A percentile compares a stretch with the other conserved stretches of the same genome.
Conservation (phyloP, 1,139 yeast species). For the Sugiyamaella novakii region DNA sequence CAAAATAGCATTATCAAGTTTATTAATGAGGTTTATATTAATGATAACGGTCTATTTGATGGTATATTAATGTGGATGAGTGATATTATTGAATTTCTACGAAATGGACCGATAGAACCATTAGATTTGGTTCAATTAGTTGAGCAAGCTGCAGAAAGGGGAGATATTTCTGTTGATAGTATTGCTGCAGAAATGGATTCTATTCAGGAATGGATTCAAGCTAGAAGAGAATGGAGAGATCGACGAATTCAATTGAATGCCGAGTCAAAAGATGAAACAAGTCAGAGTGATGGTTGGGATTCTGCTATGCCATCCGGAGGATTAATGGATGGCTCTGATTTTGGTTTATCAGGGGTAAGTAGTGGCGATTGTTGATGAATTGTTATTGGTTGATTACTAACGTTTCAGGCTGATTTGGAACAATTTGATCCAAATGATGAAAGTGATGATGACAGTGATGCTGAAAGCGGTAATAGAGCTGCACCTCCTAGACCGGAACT, state of each 20-base stretch:
- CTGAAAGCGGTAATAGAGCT: constrained; percentile 24
- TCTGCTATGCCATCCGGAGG: constrained; percentile 43
- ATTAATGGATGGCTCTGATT: constrained; percentile 51
- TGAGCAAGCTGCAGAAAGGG: constrained; percentile 40
- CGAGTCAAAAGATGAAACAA: neutral
- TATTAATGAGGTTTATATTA: constrained; percentile 70
- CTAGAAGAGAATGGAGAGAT: constrained; percentile 46
- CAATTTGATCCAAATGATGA: constrained; percentile 38
- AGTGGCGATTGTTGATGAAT: too few species aligned
- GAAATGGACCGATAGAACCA: constrained; percentile 48
- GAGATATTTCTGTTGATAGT: constrained; percentile 46
- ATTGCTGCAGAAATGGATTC: constrained; percentile 50
- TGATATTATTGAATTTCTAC: constrained; percentile 60
- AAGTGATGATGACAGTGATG: constrained; percentile 43
- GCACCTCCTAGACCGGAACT: constrained; percentile 38
- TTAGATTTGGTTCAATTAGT: constrained; percentile 42
- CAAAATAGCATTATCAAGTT: constrained; percentile 71
- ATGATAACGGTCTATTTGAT: constrained; percentile 75
- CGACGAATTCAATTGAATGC: constrained; percentile 18
- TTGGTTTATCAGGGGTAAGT: constrained; percentile 56
- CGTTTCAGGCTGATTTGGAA: constrained; percentile 51
- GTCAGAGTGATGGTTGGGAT: constrained; percentile 26
- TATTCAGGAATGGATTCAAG: constrained; percentile 49
- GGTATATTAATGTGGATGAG: constrained; percentile 74
- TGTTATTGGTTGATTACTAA: too few species aligned